Conservation (phyloP, 2,329 filamentous ascomycete species). For the Phialemonium atrogriseum region DNA sequence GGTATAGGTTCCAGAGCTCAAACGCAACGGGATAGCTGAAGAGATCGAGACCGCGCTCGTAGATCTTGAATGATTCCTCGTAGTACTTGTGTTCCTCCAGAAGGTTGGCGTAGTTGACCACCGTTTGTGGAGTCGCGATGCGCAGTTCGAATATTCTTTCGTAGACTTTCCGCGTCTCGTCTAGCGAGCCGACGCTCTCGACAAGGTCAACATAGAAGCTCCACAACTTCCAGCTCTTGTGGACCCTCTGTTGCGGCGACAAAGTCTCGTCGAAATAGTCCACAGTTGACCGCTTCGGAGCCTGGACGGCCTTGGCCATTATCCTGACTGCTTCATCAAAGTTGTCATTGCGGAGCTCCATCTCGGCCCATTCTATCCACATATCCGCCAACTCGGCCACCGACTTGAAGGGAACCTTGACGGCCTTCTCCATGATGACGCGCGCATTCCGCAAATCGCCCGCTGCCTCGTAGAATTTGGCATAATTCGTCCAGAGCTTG, state of each 20-base stretch:
- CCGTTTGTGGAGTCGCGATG: slow-evolving; percentile 94
- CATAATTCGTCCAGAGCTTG: slow-evolving; percentile 92
- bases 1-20: slow-evolving; percentile 96
- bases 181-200: slow-evolving; percentile 82
- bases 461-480: slow-evolving; percentile 89
- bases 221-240: slow-evolving; percentile 99
- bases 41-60: slow-evolving; percentile 91
- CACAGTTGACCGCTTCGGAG: slow-evolving; percentile 95
- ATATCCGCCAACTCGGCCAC: slow-evolving; percentile 95
- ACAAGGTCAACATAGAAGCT: slow-evolving; percentile 98
- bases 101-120: slow-evolving; percentile 96
- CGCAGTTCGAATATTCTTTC: slow-evolving; percentile 96
- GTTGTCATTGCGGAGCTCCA: slow-evolving; percentile 93
- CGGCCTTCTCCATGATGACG: slow-evolving; percentile 93
- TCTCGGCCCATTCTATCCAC: slow-evolving; percentile 99
- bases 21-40: slow-evolving; percentile 98
- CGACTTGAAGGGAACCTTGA: slow-evolving; percentile 96
- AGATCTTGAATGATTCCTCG: slow-evolving; percentile 96
- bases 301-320: slow-evolving; percentile 94
- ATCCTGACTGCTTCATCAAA: slow-evolving; percentile 91
- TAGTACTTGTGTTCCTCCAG: slow-evolving; percentile 92
- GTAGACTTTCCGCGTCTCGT: slow-evolving; percentile 90
- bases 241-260: slow-evolving; percentile 88
- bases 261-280: slow-evolving; percentile 97
- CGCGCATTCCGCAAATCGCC: slow-evolving; percentile 78